Percentiles rank a stretch among this genome's conserved stretches.
Evolutionary conservation across 805 yeast genomes (phyloP).

Genomic region (Cyberlindnera americana): DNA sequence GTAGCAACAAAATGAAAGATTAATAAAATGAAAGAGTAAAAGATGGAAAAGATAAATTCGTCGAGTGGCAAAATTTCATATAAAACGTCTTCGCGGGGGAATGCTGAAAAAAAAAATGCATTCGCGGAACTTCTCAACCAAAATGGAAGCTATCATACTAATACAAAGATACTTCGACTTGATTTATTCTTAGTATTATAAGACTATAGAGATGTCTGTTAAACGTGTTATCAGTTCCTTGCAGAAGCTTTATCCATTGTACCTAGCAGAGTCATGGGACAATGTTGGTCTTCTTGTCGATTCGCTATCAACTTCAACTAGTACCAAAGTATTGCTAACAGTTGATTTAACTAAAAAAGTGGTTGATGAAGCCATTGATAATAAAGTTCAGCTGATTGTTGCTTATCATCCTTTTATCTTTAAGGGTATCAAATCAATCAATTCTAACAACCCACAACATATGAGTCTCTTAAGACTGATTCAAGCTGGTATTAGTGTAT

Average conservation of each 20-base stretch:
- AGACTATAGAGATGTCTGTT: conserved; percentile 26
- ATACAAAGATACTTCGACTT: too few relatives aligned
- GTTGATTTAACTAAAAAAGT: conserved; percentile 83
- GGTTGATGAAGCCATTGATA: conserved; percentile 74
- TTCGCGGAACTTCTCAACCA: too few relatives aligned
- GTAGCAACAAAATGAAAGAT: background rate
- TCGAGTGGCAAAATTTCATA: too few relatives aligned
- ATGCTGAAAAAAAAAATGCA: too few relatives aligned
- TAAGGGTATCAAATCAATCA: conserved; percentile 75
- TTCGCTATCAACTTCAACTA: conserved; percentile 19
- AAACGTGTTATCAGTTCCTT: conserved; percentile 48
- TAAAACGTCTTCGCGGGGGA: too few relatives aligned
- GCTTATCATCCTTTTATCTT: conserved; percentile 96
- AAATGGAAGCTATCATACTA: too few relatives aligned
- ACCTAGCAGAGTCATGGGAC: conserved; percentile 91
- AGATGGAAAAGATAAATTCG: too few relatives aligned
- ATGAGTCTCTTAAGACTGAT: conserved; percentile 67
- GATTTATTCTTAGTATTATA: too few relatives aligned
- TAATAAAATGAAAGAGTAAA: background rate
- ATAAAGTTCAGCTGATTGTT: conserved; percentile 54
- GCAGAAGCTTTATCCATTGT: conserved; percentile 74
- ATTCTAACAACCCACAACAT: conserved; percentile 72
- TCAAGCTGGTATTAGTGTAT: conserved; percentile 78
- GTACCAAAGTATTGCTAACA: conserved; percentile 52
- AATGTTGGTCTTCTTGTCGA: conserved; percentile 91